Base-by-base conservation (phyloP, 306 rosid species). In the Castanea mollissima region DNA sequence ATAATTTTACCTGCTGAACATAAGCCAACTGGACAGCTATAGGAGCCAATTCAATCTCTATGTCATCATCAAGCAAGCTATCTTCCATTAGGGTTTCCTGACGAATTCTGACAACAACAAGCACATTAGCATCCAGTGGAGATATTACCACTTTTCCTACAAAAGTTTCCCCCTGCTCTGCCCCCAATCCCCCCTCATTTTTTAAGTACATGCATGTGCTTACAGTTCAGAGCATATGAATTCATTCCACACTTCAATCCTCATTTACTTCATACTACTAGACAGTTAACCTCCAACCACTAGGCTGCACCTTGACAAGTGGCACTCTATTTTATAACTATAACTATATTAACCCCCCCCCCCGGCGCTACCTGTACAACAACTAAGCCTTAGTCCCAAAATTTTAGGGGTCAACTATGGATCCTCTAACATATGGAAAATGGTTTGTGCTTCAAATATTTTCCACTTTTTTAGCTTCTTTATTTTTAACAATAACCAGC, bases 1-100 rank as follows among this genome's bases (percentile, higher is more conserved):
- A 49, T 74, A 72, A 29, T 32, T 74, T 71, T 80, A 91, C 99
- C 93, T 90, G 98, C 83, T 90, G 93, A 76, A 95, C 97, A 89
- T 95, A 95, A 76, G 96, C 98, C 85, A 95, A 83, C 74, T 93
- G 99, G 76, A 93, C 97, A 80, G 98, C 93, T 76, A 95, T 87
- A 52, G 99, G 98, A 57, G 99, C 87, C 92, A 95, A 82, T 78
- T 95, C 99, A 75, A 81, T 86, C 82, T 91, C 98, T 75, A 93
- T 87, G 29, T 90, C 97, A 3, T 95, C 98, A 74, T 95, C 99
- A 49, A 93, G 87, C 23, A 81, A 76, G 73, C 85, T 89, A 49
- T 95, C 99, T 46, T 92, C 98, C 92, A 90, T 64, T 57, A 91
- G 83, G 25, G 87, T 74, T 89, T 93, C 99, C 79, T 89, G 94